These are phyloP conservation scores for Allium sativum DNA, from an alignment of 106 monocot genomes.

Conservation along the genomic window DNA sequence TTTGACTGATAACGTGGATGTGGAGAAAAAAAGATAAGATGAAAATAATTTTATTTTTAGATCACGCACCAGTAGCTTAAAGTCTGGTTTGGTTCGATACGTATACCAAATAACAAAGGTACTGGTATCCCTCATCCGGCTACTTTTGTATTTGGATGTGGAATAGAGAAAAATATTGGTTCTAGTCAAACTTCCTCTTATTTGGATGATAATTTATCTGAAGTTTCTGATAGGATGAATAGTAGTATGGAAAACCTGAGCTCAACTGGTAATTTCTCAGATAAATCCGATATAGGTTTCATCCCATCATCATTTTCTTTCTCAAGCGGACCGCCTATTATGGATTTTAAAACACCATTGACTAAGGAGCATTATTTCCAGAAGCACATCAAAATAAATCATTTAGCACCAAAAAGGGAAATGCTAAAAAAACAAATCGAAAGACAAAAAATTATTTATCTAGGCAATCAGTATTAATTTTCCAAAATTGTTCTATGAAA, in stretches of 20 bases:
- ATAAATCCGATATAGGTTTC: slow-evolving; percentile 8
- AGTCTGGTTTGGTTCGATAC: background rate
- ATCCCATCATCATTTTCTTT: slow-evolving; percentile 24
- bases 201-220: slow-evolving; percentile 5
- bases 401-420: slow-evolving; percentile 34
- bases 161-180: background rate
- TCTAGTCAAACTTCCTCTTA: background rate
- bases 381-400: slow-evolving; percentile 7
- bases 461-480: slow-evolving; percentile 20
- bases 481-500: slow-evolving; percentile 9
- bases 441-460: slow-evolving; percentile 39
- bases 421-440: slow-evolving; percentile 18
- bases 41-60: background rate
- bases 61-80: background rate
- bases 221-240: slow-evolving; percentile 33
- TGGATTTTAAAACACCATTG: slow-evolving; percentile 23
- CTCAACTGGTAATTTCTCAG: background rate
- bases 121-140: slow-evolving; percentile 3
- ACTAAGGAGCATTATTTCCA: slow-evolving; percentile 28
- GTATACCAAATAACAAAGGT: background rate
- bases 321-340: slow-evolving; percentile 11
- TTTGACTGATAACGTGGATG: background rate
- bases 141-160: slow-evolving; percentile 10
- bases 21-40: background rate
- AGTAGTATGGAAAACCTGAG: slow-evolving; percentile 10